Evolutionary conservation across 2,329 filamentous ascomycete species (phyloP).

Genomic region (Trichophyton benhamiae): DNA sequence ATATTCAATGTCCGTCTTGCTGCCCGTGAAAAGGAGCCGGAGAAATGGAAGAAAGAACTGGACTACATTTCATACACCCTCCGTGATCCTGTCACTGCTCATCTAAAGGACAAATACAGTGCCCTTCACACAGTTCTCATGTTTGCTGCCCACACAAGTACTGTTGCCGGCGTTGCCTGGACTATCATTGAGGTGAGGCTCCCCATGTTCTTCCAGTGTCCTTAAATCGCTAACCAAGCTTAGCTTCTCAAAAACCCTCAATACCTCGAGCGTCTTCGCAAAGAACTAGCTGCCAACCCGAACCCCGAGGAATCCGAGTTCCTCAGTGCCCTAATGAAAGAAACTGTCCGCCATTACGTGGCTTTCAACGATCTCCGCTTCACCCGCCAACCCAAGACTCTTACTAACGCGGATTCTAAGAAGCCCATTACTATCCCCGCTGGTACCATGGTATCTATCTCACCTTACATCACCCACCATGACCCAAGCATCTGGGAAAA

Average conservation of each 20-base stretch:
- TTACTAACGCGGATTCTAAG: slow-evolving; percentile 8
- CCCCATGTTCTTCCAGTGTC: background rate
- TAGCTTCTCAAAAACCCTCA: slow-evolving; percentile 12
- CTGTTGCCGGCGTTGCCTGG: slow-evolving; percentile 13
- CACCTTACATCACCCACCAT: slow-evolving; percentile 12
- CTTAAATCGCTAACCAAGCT: background rate
- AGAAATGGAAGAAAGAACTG: slow-evolving; percentile 10
- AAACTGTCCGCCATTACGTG: slow-evolving; percentile 13
- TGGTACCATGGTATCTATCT: slow-evolving; percentile 12
- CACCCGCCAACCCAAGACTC: slow-evolving; percentile 8
- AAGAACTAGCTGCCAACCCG: slow-evolving; percentile 9
- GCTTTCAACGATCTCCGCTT: slow-evolving; percentile 12
- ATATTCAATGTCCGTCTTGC: slow-evolving; percentile 12
- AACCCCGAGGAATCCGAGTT: slow-evolving; percentile 9
- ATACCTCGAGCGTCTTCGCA: slow-evolving; percentile 8
- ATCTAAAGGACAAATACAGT: slow-evolving; percentile 12
- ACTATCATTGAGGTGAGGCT: slow-evolving; percentile 10
- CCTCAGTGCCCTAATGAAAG: slow-evolving; percentile 12
- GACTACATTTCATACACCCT: slow-evolving; percentile 15
- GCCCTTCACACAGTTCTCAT: slow-evolving; percentile 13
- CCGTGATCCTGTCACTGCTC: slow-evolving; percentile 11
- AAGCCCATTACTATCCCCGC: slow-evolving; percentile 11
- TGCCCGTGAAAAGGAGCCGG: slow-evolving; percentile 11
- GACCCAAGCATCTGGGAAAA: slow-evolving; percentile 10
- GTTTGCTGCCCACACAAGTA: slow-evolving; percentile 14